Evolutionary conservation across 441 rosid species (phyloP).

Genomic region (Gossypium trilobum): DNA sequence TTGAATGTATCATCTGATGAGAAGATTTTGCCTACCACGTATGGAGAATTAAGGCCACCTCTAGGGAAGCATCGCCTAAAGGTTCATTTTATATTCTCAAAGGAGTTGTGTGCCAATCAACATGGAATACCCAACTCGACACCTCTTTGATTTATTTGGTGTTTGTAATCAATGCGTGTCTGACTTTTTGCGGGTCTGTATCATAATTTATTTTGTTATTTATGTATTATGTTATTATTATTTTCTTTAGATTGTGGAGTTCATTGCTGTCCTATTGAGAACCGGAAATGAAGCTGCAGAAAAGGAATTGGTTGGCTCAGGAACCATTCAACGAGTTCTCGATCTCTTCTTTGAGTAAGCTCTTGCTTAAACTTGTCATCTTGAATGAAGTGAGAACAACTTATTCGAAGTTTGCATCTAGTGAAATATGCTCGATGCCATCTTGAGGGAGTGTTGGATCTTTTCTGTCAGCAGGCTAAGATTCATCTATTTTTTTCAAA

Average conservation of each 20-base stretch:
- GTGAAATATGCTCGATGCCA: not conserved
- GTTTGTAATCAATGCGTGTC: not conserved
- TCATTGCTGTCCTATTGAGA: conserved; percentile 75
- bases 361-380: not conserved
- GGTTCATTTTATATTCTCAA: conserved; percentile 37
- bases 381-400: conserved; percentile 1
- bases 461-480: conserved; percentile 13
- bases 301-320: conserved; percentile 69
- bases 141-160: not conserved
- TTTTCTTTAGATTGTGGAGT: conserved; percentile 67
- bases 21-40: conserved; percentile 79
- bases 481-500: conserved; percentile 15
- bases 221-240: conserved; percentile 7
- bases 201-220: not conserved
- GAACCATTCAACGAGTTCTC: conserved; percentile 62
- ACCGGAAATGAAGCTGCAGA: conserved; percentile 76
- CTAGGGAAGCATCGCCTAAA: conserved; percentile 97
- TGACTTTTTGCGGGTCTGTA: not conserved
- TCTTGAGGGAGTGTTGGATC: not conserved
- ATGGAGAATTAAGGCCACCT: conserved; percentile 87
- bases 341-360: conserved; percentile 89
- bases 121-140: not conserved
- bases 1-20: conserved; percentile 67
- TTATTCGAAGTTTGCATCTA: not conserved
- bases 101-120: conserved; percentile 11